These are phyloP conservation scores for Hypericum perforatum DNA, from an alignment of 345 rosid species.

Conservation along the genomic window DNA sequence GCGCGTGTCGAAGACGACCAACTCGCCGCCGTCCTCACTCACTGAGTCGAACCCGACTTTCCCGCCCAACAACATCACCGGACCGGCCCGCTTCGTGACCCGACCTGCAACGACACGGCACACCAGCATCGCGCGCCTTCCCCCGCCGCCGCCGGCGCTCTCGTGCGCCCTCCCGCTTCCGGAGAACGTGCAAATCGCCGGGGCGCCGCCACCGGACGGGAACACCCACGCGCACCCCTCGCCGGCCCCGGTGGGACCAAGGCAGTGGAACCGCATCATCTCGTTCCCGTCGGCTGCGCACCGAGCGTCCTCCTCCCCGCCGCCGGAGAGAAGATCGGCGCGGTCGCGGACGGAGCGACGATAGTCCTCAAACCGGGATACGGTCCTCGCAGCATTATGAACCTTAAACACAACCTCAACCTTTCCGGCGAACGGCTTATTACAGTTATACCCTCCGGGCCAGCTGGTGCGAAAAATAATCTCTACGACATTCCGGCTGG, in stretches of 20 bases:
- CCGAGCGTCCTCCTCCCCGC: constrained; percentile 14
- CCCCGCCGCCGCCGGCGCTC: constrained; percentile 70
- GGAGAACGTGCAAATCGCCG: constrained; percentile 46
- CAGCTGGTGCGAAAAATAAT: constrained; percentile 92
- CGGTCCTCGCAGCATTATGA: no score
- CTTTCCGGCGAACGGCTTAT: no score
- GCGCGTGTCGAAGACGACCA: constrained; percentile 72
- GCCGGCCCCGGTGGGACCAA: constrained; percentile 45
- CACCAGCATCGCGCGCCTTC: constrained; percentile 87
- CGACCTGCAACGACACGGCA: constrained; percentile 91
- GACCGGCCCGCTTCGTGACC: constrained; percentile 39
- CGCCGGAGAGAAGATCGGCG: no score
- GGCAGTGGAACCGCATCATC: constrained; percentile 80
- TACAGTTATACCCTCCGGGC: no score
- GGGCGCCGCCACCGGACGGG: constrained; percentile 46
- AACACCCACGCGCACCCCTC: constrained; percentile 44
- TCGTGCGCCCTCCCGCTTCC: constrained; percentile 80
- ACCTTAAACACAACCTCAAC: no score
- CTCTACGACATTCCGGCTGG: constrained; percentile 86
- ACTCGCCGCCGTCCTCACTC: constrained; percentile 72
- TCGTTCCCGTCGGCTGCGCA: constrained; percentile 94
- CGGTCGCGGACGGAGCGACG: no score
- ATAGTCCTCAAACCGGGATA: no score
- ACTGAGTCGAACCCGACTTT: constrained; percentile 74
- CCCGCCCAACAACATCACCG: constrained; percentile 34